Base-by-base conservation (phyloP, 495 filamentous ascomycete genomes). In the Haplographium delicatum region DNA sequence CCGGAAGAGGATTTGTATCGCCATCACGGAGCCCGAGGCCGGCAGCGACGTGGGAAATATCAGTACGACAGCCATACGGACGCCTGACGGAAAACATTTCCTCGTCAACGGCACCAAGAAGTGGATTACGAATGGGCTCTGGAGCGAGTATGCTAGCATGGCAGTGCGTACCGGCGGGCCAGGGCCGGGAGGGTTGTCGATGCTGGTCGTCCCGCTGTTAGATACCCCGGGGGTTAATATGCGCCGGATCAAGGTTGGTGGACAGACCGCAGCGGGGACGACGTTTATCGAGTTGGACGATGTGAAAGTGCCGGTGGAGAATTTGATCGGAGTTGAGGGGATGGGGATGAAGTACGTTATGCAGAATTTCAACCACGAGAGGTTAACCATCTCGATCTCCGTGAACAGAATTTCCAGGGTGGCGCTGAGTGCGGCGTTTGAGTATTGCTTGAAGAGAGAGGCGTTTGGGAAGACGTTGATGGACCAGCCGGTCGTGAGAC, bases 321-420 rank as follows among this genome's bases (percentile, higher is more conserved):
- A 90, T 62, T 65, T 90, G 4, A 74, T 90, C 47, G 84, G 84
- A n/a, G 50, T 67, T 24, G 86, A 90, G 58, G 83, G 83, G 37
- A 68, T 72, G 48, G 86, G 86, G 11, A 87, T 90, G 82, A 72
- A 68, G 30, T 82, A 86, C 57, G 79, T 89, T 54, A 89, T 90
- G 85, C 84, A 80, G 34, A 89, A 90, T 66, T 89, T 90, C 78
- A 89, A 89, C 69, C 85, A 90, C 57, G 86, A 90, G 67, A 78
- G 85, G 0, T 67, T 90, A 1, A 70, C 73, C 20, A 84, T 89
- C 44, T 68, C 80, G 5, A 76, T 88, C 22, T 76, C 76, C 1
- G 73, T 73, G 3, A 85, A 80, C 6, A 72, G 86, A 1, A 67
- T 78, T 51, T 72, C 82, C 0, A 72, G 86, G 8, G 83, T 87